Evolutionary conservation across 2,329 filamentous ascomycete species (phyloP).

Genomic region (Neofusicoccum kwambonambiense): DNA sequence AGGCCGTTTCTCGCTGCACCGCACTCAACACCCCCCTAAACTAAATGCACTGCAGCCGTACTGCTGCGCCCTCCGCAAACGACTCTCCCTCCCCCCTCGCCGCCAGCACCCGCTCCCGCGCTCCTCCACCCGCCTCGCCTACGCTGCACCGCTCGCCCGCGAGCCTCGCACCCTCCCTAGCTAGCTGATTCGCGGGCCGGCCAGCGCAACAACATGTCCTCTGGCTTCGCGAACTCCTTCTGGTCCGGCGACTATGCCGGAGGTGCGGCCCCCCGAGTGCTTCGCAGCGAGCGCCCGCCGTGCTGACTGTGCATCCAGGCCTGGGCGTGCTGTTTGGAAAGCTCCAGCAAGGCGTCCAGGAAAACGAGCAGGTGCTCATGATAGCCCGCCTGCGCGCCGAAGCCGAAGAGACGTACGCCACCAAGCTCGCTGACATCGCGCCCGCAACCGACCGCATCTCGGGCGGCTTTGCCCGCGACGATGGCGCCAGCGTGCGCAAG

Average conservation of each 20-base stretch:
- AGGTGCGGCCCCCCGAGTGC: conserved; percentile 54
- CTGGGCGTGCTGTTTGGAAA: conserved; percentile 94
- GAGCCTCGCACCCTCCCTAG: not conserved
- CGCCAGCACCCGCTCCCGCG: not conserved
- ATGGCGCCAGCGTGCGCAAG: conserved; percentile 94
- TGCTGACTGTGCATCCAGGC: conserved; percentile 46
- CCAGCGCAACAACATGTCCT: conserved; percentile 20
- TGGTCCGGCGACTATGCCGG: conserved; percentile 98
- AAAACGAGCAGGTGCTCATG: conserved; percentile 91
- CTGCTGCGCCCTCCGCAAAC: not conserved
- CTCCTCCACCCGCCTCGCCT: not conserved
- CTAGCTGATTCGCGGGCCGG: conserved; percentile 12
- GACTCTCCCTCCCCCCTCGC: not conserved
- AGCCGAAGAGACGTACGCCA: conserved; percentile 86
- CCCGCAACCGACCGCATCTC: conserved; percentile 76
- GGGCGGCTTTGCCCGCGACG: conserved; percentile 84
- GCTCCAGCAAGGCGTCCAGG: conserved; percentile 91
- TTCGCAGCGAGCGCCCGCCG: conserved; percentile 5
- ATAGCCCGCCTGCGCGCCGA: conserved; percentile 93
- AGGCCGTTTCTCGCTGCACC: conserved; percentile 8
- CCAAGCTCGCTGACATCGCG: conserved; percentile 76
- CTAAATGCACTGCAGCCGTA: not conserved
- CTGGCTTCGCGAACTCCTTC: conserved; percentile 86
- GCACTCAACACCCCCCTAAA: conserved; percentile 1
- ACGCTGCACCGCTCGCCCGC: not conserved